These are phyloP conservation scores for Phoenix dactylifera DNA, from an alignment of 176 grass and related monocot genomes.

Conservation along the genomic window DNA sequence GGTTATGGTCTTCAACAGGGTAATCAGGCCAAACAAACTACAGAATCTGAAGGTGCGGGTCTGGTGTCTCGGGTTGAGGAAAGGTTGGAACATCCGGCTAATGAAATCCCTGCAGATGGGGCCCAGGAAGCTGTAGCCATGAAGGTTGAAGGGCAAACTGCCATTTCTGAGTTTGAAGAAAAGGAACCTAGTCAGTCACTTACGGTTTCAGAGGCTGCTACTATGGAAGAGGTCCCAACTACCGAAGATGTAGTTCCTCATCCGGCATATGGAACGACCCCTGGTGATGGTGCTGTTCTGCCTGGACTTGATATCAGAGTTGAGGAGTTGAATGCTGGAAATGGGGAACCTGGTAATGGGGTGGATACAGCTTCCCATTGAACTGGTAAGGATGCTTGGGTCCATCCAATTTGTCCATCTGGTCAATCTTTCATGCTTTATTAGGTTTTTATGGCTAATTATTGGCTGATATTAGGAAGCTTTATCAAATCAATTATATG, in stretches of 20 bases:
- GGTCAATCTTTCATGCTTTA: too few species aligned
- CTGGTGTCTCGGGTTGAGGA: neutral
- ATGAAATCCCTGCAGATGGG: too few species aligned
- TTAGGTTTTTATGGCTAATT: too few species aligned
- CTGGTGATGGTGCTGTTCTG: neutral
- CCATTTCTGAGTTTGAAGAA: neutral
- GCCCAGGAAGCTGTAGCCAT: too few species aligned
- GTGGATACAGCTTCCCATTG: too few species aligned
- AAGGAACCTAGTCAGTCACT: neutral
- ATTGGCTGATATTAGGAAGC: too few species aligned
- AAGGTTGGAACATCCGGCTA: neutral
- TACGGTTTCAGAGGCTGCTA: neutral
- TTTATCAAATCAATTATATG: too few species aligned
- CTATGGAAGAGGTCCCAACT: neutral
- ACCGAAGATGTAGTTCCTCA: neutral
- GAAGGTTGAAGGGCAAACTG: neutral
- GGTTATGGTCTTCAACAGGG: neutral
- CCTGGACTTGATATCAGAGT: neutral
- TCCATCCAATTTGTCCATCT: too few species aligned
- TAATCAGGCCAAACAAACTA: neutral
- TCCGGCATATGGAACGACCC: neutral
- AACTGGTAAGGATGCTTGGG: too few species aligned
- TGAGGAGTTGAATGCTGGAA: neutral
- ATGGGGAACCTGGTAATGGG: too few species aligned
- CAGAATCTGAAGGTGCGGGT: neutral